These are phyloP conservation scores for Talaromyces sp. DNA, from an alignment of 2,329 filamentous ascomycete genomes.

Conservation along the genomic window DNA sequence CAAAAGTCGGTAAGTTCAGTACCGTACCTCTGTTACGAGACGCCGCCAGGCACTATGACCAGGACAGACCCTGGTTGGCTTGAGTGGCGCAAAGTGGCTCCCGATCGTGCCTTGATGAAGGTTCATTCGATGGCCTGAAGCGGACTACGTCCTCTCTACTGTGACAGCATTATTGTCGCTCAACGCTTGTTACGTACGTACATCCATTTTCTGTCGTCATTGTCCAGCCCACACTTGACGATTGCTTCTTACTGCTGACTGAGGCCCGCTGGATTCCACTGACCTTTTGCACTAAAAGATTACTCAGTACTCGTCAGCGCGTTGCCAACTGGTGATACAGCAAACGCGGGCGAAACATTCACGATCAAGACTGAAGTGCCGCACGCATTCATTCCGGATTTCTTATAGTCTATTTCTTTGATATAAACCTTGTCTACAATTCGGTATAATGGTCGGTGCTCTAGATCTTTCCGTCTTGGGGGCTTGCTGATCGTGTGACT, in stretches of 20 bases:
- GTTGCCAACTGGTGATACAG: neutral
- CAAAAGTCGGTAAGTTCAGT: neutral
- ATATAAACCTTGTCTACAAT: neutral
- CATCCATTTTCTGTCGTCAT: slow-evolving; percentile 1
- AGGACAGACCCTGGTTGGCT: neutral
- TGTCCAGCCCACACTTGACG: neutral
- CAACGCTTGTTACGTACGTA: neutral
- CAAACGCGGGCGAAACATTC: neutral
- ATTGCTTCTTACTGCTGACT: neutral
- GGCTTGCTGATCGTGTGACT: slow-evolving; percentile 7
- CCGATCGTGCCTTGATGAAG: neutral
- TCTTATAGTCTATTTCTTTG: neutral
- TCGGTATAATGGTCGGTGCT: neutral
- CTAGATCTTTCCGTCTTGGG: slow-evolving; percentile 8
- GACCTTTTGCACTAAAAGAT: neutral
- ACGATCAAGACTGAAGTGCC: neutral
- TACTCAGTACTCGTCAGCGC: neutral
- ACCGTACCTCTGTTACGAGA: neutral
- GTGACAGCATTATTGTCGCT: neutral
- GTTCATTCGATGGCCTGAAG: neutral
- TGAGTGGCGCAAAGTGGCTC: neutral
- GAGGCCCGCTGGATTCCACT: neutral
- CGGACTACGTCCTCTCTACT: neutral
- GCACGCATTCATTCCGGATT: slow-evolving; percentile 1
- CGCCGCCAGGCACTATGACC: neutral